phyloP scores from a whole-genome alignment of 192 early-diverging fungal genomes.

The Backusella luteola region DNA sequence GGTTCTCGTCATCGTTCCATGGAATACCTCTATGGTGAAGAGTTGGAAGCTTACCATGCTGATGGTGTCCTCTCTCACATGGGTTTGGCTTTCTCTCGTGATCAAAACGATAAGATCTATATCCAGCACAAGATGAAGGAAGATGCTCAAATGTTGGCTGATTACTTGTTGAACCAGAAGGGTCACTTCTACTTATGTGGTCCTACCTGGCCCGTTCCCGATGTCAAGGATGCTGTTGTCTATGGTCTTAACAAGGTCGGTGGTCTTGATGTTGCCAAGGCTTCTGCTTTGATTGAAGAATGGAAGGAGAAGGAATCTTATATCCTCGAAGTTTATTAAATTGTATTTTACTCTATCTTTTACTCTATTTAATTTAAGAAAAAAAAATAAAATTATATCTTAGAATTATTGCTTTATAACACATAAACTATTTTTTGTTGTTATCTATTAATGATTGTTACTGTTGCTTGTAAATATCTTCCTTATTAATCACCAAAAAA shows the following conservation, averaged over 20 bases:
- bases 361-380: neutral
- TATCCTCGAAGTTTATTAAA: slow-evolving; percentile 87
- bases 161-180: slow-evolving; percentile 71
- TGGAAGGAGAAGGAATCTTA: slow-evolving; percentile 93
- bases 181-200: slow-evolving; percentile 97
- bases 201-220: slow-evolving; percentile 93
- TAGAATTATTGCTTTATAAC: neutral
- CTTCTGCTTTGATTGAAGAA: slow-evolving; percentile 75
- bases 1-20: slow-evolving; percentile 90
- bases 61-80: slow-evolving; percentile 89
- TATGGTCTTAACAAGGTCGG: slow-evolving; percentile 64
- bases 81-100: slow-evolving; percentile 91
- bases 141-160: slow-evolving; percentile 70
- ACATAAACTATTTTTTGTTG: neutral
- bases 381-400: neutral
- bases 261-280: slow-evolving; percentile 58
- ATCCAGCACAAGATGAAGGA: slow-evolving; percentile 96
- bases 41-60: slow-evolving; percentile 90
- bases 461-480: too few relatives aligned
- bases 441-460: neutral
- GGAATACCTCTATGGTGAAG: slow-evolving; percentile 97
- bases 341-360: neutral
- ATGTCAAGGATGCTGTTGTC: slow-evolving; percentile 91
- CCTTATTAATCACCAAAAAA: too few relatives aligned
- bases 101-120: slow-evolving; percentile 92